Percentiles rank a stretch among this genome's conserved stretches.
phyloP scores from a whole-genome alignment of 164 flowering plant species.

The Sedum album region DNA sequence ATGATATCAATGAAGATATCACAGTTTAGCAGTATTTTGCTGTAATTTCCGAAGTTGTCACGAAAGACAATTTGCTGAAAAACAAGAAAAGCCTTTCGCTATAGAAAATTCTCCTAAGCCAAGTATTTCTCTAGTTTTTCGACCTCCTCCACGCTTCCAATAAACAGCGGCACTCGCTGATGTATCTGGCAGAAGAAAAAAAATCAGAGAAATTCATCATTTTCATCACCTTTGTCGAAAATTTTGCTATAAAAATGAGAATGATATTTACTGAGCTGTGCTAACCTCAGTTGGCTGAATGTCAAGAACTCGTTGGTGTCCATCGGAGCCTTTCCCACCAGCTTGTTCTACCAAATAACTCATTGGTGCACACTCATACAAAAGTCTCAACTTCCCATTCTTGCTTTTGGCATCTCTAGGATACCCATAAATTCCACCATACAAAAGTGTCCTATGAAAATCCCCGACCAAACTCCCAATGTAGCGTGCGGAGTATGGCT shows the following conservation, averaged over 20 bases:
- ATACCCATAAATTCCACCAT: too few relatives aligned
- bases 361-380: too few relatives aligned
- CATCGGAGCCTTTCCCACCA: conserved; percentile 69
- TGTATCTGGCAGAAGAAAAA: conserved; percentile 41
- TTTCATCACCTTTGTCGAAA: neutral
- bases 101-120: too few relatives aligned
- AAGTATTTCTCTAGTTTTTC: too few relatives aligned
- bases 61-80: neutral
- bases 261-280: conserved; percentile 41
- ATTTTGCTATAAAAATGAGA: neutral
- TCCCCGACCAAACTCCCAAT: conserved; percentile 74
- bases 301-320: conserved; percentile 56
- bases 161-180: conserved; percentile 67
- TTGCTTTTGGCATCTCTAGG: too few relatives aligned
- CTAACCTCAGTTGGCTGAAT: too few relatives aligned
- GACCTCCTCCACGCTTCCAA: too few relatives aligned
- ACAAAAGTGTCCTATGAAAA: too few relatives aligned
- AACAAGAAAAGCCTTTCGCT: neutral
- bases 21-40: neutral
- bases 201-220: neutral
- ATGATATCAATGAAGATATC: neutral
- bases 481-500: conserved; percentile 62
- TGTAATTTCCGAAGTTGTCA: neutral
- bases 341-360: too few relatives aligned
- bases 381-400: too few relatives aligned